Evolutionary conservation across 1,284 basidiomycete species (phyloP), one percentile per base, ranked within the genome.

Genomic region (Meira miltonrushii): DNA sequence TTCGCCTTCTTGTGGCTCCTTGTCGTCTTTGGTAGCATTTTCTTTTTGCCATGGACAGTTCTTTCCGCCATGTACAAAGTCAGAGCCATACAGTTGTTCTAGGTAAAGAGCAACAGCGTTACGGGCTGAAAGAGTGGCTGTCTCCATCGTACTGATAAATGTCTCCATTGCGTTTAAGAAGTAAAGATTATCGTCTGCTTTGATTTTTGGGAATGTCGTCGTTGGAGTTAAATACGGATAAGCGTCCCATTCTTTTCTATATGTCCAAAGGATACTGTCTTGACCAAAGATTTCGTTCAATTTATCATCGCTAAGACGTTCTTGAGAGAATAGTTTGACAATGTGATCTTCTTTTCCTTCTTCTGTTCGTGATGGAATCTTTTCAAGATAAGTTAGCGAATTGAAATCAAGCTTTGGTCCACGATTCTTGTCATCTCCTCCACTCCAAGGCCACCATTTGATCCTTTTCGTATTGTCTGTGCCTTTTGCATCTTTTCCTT

Each of bases 91-190:
- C 71, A 68, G 70, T 9, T 63, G 54, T 48, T 67, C 44, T 39
- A 78, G 50, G 12, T 75, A 48, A 39, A 73, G 57, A 0, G 53
- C 74, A 2, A 67, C 75, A 1, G 51, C 90, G 74, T 95, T 94
- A 40, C 90, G 85, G 0, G 89, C 85, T 0, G 89, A 83, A 41
- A 95, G 80, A 0, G 89, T 92, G 78, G 90, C 86, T 0, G 92
- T 94, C 79, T 96, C 92, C 92, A 95, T 93, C 9, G 88, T 88
- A 13, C 21, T 53, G 15, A 39, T 51, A 25, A 65, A 58, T 46
- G 61, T 58, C 54, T 96, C 92, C 69, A 94, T 87, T 0, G 89
- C 85, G 65, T 92, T 93, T 48, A 92, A 86, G 72, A 94, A 94
- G 81, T 88, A 92, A 55, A 96, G 81, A 2, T 87, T 87, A 49